Evolutionary conservation across 2,329 filamentous ascomycete species (phyloP), one percentile per base, ranked within the genome.

Genomic region (Paraconiothyrium brasiliense): DNA sequence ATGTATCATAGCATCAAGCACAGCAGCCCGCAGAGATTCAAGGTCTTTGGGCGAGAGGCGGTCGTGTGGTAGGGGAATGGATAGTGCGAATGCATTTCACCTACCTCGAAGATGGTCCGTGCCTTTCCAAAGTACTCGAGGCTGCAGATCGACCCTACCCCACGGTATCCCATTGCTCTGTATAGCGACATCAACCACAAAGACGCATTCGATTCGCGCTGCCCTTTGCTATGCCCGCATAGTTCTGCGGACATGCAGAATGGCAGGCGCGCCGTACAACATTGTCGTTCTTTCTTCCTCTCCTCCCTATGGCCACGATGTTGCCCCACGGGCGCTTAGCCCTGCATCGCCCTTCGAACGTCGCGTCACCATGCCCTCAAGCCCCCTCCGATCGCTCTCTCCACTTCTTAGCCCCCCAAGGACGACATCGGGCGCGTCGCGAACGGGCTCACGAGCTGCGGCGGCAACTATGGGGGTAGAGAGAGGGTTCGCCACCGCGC

Each of bases 401-500:
- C 71, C 71, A 6, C 60, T 63, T n/a, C 43, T 20, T 1, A 68
- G 67, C 39, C 64, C 71, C 14, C 63, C 57, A 55, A 71, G 52
- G 13, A 54, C 59, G 27, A 49, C 60, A 0, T 5, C 37, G 44
- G 66, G 66, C 72, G 73, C 72, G 73, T 76, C 76, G 27, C 67
- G 57, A 58, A 62, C 63, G 22, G 73, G 71, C 4, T 71, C 71
- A 32, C 67, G 70, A 46, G 74, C 71, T 54, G 67, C 66, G 24
- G 57, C 67, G 1, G 68, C 75, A 34, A 71, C 76, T 24, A 61
- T 68, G 22, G 69, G 64, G 8, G 69, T 67, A 13, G 51, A 64
- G 2, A 68, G 70, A 58, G 76, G 75, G 24, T 78, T 78, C 57
- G 73, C 73, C 68, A 77, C 75, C 58, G 75, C 76, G 7, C 65